Percentiles rank a stretch among this genome's conserved stretches.
These are phyloP conservation scores for Viridothelium virens DNA, from an alignment of 495 filamentous ascomycete species.

Conservation along the genomic window DNA sequence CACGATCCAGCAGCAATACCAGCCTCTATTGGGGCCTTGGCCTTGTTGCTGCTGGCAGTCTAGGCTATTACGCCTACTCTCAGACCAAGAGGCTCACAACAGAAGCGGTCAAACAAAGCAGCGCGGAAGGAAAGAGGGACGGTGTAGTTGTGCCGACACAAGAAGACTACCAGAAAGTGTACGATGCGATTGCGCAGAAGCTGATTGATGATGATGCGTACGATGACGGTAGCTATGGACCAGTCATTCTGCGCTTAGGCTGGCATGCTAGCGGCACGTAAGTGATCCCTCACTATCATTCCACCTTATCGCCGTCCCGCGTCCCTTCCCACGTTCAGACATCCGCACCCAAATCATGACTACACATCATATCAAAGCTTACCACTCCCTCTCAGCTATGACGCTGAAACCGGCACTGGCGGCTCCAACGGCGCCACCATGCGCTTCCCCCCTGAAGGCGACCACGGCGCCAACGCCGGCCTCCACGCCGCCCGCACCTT, in stretches of 20 bases:
- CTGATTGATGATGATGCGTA: slow-evolving; percentile 89
- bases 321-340: slow-evolving; percentile 5
- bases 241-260: slow-evolving; percentile 44
- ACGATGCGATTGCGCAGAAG: slow-evolving; percentile 71
- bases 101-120: slow-evolving; percentile 26
- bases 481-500: slow-evolving; percentile 84
- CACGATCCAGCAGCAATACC: slow-evolving; percentile 41
- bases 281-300: neutral
- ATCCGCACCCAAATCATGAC: neutral
- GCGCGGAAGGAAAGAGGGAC: slow-evolving; percentile 1
- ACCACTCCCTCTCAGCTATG: slow-evolving; percentile 44
- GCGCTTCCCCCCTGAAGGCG: slow-evolving; percentile 86
- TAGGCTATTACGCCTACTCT: slow-evolving; percentile 63
- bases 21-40: slow-evolving; percentile 47
- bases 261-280: slow-evolving; percentile 34
- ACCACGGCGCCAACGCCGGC: slow-evolving; percentile 92
- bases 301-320: neutral
- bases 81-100: slow-evolving; percentile 36
- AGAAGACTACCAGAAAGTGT: slow-evolving; percentile 93
- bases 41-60: slow-evolving; percentile 55
- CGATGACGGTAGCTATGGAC: slow-evolving; percentile 93
- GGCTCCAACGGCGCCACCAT: slow-evolving; percentile 97
- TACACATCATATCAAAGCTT: slow-evolving; percentile 11
- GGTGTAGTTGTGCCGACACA: slow-evolving; percentile 64
- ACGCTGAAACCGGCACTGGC: slow-evolving; percentile 80